Percentiles rank a stretch among this genome's conserved stretches.
Evolutionary conservation across 805 yeast genomes (phyloP).

Genomic region (Saturnispora gosingensis): DNA sequence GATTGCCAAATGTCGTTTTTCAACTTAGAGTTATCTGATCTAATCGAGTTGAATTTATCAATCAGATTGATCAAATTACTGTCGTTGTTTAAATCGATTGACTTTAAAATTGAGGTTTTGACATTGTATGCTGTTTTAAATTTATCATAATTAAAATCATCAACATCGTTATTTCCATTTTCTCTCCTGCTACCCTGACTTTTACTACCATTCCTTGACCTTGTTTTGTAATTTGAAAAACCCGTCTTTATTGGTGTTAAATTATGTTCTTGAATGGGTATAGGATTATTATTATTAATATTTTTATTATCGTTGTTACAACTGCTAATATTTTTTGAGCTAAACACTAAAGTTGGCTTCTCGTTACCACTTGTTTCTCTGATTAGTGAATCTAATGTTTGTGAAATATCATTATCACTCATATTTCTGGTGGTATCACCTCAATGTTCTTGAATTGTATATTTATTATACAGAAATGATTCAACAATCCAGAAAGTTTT

Average conservation of each 20-base stretch:
- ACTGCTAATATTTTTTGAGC: neutral
- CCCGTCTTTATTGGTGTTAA: neutral
- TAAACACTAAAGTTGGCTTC: neutral
- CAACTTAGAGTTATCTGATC: conserved; percentile 16
- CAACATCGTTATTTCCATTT: neutral
- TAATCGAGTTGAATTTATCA: conserved; percentile 16
- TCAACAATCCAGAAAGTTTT: neutral
- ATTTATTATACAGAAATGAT: neutral
- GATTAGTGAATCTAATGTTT: conserved; percentile 2
- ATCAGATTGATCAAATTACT: conserved; percentile 15
- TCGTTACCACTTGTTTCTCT: neutral
- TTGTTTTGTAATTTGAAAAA: neutral
- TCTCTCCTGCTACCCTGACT: conserved; percentile 1
- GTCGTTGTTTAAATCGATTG: conserved; percentile 16
- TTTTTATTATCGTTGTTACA: neutral
- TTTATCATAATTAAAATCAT: neutral
- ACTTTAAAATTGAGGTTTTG: conserved; percentile 5
- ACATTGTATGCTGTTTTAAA: neutral
- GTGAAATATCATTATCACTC: neutral
- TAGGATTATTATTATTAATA: neutral
- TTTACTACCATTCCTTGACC: conserved; percentile 1
- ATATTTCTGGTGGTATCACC: neutral
- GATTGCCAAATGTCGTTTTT: conserved; percentile 23
- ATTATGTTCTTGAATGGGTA: neutral
- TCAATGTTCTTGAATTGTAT: neutral